Conservation (phyloP, 306 rosid species). For the Cucumis melo region DNA sequence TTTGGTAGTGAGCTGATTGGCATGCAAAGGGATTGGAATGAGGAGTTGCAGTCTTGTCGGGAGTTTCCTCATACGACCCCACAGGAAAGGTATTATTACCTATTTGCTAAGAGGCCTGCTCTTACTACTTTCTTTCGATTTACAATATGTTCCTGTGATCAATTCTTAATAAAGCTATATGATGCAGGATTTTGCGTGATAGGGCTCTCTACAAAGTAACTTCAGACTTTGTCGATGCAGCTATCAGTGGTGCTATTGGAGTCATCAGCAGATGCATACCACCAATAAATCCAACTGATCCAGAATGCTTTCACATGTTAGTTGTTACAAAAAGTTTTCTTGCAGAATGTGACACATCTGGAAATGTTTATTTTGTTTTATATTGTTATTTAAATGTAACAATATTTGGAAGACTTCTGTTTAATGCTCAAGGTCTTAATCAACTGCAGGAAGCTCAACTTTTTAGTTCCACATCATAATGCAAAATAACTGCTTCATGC, state of each 20-base stretch:
- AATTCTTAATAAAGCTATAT: not conserved
- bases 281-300: conserved; percentile 96
- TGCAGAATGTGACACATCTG: not conserved
- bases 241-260: conserved; percentile 86
- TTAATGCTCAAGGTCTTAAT: not conserved
- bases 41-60: conserved; percentile 96
- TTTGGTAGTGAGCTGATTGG: conserved; percentile 95
- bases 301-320: conserved; percentile 99
- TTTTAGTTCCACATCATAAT: not conserved
- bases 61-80: conserved; percentile 83
- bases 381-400: not conserved
- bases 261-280: conserved; percentile 93
- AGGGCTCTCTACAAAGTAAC: conserved; percentile 98
- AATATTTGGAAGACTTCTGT: not conserved
- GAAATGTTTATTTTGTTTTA: not conserved
- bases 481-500: not conserved
- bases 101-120: not conserved
- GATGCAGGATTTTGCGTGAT: conserved; percentile 78
- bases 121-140: conserved; percentile 8
- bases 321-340: conserved; percentile 15
- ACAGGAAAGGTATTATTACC: conserved; percentile 66
- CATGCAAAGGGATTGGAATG: conserved; percentile 99
- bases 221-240: conserved; percentile 96
- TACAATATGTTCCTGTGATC: conserved; percentile 8
- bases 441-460: not conserved